Base-by-base conservation (phyloP, 768 basidiomycete species). In the Chalciporus piperatus region DNA sequence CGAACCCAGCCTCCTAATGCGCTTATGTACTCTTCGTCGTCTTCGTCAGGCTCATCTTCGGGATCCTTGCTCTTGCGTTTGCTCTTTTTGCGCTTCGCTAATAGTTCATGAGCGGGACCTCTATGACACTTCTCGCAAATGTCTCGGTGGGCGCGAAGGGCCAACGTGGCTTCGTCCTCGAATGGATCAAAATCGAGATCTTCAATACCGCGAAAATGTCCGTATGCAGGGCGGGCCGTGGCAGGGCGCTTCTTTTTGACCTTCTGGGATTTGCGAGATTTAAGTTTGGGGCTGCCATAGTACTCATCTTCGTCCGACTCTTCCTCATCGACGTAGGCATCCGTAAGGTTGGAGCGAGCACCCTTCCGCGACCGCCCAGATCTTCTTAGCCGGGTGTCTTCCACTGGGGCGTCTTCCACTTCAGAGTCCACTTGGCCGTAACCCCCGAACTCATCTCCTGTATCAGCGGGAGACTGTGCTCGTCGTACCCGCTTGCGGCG, bases 1-100 rank as follows among this genome's bases (percentile, higher is more conserved):
- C 82, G 78, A 56, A 92, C 82, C 91, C 91, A 94, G 23, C 91
- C 91, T 12, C 91, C 91, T 41, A 86, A 70, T 7, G 66, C 63
- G 12, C 55, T 69, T 10, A 82, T 69, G 43, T 70, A 72, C 33
- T 81, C 79, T 33, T 76, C 71, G 39, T 85, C 83, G 27, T 81
- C 76, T 17, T 79, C 81, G 10, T 68, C 61, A 3, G 57, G 49
- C 45, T 82, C 85, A 38, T 77, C 76, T n/a, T 76, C 74, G 7
- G 70, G 57, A 19, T 60, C 62, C 53, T 70, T 72, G 55, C 70
- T 76, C 63, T 69, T 78, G 45, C 68, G 73, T 43, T 50, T 46
- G 42, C 70, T 74, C 52, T 59, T 67, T 47, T 73, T 80, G 45
- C 72, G 72, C 58, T 70, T 76, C 35, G 25, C 66, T 45, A 87